phyloP scores from a whole-genome alignment of 2,329 filamentous ascomycete species.

The Lachnellula suecica region DNA sequence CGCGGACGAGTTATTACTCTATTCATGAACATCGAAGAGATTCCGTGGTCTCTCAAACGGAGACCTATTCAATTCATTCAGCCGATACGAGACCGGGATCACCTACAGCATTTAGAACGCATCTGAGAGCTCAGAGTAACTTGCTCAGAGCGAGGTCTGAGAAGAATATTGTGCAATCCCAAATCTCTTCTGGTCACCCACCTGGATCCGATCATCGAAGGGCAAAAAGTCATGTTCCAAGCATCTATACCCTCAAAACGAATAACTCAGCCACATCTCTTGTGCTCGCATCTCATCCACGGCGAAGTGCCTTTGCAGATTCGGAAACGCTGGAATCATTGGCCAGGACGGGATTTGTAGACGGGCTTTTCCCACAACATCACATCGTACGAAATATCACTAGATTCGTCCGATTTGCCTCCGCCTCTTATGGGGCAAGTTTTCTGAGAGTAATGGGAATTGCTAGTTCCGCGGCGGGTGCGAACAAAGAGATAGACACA shows the following conservation, averaged over 20 bases:
- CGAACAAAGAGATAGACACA: conserved; percentile 33
- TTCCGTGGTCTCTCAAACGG: conserved; percentile 55
- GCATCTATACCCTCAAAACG: conserved; percentile 60
- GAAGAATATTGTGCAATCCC: conserved; percentile 30
- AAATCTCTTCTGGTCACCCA: conserved; percentile 7
- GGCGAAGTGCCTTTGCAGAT: conserved; percentile 28
- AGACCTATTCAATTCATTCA: conserved; percentile 53
- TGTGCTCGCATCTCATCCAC: conserved; percentile 32
- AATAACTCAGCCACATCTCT: conserved; percentile 37
- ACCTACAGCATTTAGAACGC: conserved; percentile 36
- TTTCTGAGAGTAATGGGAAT: conserved; percentile 65
- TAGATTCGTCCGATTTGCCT: conserved; percentile 65
- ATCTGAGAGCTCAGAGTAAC: conserved; percentile 30
- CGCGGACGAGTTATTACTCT: conserved; percentile 49
- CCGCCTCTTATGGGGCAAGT: conserved; percentile 63
- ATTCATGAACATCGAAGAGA: conserved; percentile 51
- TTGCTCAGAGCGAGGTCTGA: conserved; percentile 36
- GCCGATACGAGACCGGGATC: conserved; percentile 46
- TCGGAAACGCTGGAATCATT: conserved; percentile 26
- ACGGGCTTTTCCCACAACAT: conserved; percentile 57
- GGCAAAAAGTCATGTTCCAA: conserved; percentile 37
- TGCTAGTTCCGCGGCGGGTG: conserved; percentile 48
- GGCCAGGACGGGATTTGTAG: conserved; percentile 49
- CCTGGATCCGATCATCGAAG: conserved; percentile 32
- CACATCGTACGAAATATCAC: conserved; percentile 63